Evolutionary conservation across 306 rosid species (phyloP).

Genomic region (Castanea crenata): DNA sequence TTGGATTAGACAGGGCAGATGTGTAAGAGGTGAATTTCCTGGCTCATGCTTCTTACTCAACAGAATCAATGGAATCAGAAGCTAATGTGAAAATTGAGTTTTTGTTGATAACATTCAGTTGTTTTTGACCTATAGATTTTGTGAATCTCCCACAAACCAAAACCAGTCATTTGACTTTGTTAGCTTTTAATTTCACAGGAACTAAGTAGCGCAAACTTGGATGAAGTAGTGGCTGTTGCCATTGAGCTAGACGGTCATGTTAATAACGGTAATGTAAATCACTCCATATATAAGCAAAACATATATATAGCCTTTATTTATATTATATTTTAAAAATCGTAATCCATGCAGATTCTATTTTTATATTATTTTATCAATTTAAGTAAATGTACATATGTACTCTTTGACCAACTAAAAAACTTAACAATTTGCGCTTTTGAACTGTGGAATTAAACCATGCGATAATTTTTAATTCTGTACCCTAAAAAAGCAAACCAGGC

Average conservation of each 20-base stretch:
- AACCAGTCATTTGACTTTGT: constrained; percentile 18
- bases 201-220: constrained; percentile 73
- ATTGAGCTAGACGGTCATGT: constrained; percentile 40
- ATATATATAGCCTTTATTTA: too few relatives aligned
- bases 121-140: background rate
- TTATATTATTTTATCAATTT: background rate
- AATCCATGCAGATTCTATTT: too few relatives aligned
- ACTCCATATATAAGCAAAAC: background rate
- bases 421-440: background rate
- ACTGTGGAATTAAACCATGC: background rate
- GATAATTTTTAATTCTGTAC: background rate
- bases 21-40: background rate
- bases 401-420: background rate
- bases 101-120: background rate
- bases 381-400: background rate
- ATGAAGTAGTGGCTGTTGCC: constrained; percentile 89
- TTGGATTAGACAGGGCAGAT: too few relatives aligned
- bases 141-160: background rate
- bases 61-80: background rate
- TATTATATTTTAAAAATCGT: too few relatives aligned
- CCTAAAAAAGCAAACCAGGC: background rate
- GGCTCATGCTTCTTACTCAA: background rate
- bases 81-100: background rate
- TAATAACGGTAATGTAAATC: background rate
- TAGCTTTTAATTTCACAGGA: constrained; percentile 44